Conservation (phyloP, 768 basidiomycete species). For the Suillus cothurnatus region DNA sequence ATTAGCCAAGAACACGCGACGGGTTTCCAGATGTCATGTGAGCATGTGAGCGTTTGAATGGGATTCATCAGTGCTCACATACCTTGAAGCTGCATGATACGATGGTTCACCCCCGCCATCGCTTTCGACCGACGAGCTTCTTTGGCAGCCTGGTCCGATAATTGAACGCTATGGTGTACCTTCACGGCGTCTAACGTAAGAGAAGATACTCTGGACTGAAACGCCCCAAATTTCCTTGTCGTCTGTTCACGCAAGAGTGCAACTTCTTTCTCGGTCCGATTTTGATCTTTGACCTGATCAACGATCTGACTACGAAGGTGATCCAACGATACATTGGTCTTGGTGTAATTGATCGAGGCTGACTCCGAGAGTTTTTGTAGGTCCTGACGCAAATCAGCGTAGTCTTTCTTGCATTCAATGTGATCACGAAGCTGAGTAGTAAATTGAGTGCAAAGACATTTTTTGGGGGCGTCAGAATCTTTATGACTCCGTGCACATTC, state of each 20-base stretch:
- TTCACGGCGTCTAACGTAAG: neutral
- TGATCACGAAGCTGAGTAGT: neutral
- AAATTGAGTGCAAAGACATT: neutral
- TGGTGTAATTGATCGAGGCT: neutral
- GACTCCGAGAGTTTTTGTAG: neutral
- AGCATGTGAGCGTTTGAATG: neutral
- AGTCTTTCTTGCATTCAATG: neutral
- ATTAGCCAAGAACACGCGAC: neutral
- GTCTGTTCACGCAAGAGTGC: slow-evolving; percentile 4
- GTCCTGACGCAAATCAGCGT: neutral
- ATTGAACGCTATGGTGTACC: neutral
- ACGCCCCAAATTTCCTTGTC: neutral
- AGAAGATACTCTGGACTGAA: slow-evolving; percentile 3
- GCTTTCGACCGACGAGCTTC: neutral
- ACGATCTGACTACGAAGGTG: neutral
- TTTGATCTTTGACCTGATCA: neutral
- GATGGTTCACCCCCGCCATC: neutral
- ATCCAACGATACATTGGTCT: neutral
- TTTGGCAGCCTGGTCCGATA: neutral
- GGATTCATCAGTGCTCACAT: neutral
- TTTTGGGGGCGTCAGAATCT: neutral
- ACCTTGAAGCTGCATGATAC: neutral
- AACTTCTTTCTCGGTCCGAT: neutral
- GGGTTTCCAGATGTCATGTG: neutral
- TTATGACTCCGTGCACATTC: neutral